Base-by-base conservation (phyloP, 805 yeast genomes). In the Teunomyces stri region DNA sequence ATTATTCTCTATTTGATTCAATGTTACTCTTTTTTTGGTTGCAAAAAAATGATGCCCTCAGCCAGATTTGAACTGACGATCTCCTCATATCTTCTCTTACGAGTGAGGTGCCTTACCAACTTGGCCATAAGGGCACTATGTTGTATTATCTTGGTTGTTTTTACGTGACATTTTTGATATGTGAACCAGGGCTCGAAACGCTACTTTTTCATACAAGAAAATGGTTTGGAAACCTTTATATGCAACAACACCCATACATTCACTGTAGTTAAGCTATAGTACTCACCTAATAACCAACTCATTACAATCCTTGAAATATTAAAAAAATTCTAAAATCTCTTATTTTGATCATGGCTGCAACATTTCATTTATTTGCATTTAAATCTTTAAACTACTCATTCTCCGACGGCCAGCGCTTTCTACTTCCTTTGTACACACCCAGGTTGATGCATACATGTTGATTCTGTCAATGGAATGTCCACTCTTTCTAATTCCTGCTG, bases 391-490 rank as follows among this genome's bases (percentile, higher is more conserved):
- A 42, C 72, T 67, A 62, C 84, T 79, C 75, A 79, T 78, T 46
- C 78, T 70, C 51, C 81, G 71, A 38, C 65, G 58, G 4, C 50
- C 50, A 15, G 49, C 50, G 25, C 44, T 31, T 21, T 38, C n/a
- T 34, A 43, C 47, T 10, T 40, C 47, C 61, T 86, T 86, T 25
- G 84, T 82, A 63, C 91, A 85, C 15, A 88, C 80, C 95, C 95
- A 87, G 1, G 95, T 87, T 2, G 92, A 85, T 3, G 95, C 94
- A 62, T 87, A 87, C 95, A 87, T 87, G 66, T 88, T 87, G 53
- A 82, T 85, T 53, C 95, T 75, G 63, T 87, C 95, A 62, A 87
- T 87, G 48, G 86, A 73, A 46, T 72, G 68, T 6, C 88, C 88
- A 16, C 83, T 65, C 45, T 68, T 63, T 66, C 96, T 78, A 18